These are phyloP conservation scores for Davidsoniella neocaledoniae DNA, from an alignment of 2,329 filamentous ascomycete genomes.

Conservation along the genomic window DNA sequence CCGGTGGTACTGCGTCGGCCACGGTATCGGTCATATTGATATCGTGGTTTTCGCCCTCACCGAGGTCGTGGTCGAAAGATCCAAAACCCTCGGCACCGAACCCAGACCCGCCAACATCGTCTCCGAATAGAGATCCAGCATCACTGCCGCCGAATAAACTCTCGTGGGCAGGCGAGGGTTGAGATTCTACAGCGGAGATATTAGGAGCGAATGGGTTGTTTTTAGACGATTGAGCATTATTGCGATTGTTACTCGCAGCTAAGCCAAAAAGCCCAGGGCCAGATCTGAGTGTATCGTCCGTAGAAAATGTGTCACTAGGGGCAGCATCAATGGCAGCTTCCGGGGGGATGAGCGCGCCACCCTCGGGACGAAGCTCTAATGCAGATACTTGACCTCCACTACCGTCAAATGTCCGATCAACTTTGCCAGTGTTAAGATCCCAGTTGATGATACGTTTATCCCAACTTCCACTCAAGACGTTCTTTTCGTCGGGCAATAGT, in stretches of 20 bases:
- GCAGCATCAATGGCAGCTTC: slow-evolving; percentile 29
- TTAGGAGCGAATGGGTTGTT: slow-evolving; percentile 8
- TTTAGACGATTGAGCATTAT: not conserved
- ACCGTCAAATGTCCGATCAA: slow-evolving; percentile 59
- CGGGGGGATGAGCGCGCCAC: slow-evolving; percentile 56
- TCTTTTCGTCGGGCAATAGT: slow-evolving; percentile 69
- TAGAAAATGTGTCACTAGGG: slow-evolving; percentile 51
- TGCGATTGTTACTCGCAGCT: slow-evolving; percentile 16
- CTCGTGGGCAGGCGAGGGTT: slow-evolving; percentile 54
- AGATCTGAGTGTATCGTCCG: slow-evolving; percentile 35
- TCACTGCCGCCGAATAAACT: slow-evolving; percentile 72
- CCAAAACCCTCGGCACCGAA: slow-evolving; percentile 46
- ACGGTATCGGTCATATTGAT: not conserved
- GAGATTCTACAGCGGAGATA: slow-evolving; percentile 21
- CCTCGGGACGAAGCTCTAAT: slow-evolving; percentile 69
- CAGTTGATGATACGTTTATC: slow-evolving; percentile 89
- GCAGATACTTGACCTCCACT: slow-evolving; percentile 73
- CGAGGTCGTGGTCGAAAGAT: slow-evolving; percentile 19
- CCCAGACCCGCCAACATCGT: slow-evolving; percentile 32
- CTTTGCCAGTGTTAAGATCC: slow-evolving; percentile 77
- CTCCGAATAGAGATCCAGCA: slow-evolving; percentile 75
- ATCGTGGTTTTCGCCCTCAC: slow-evolving; percentile 48
- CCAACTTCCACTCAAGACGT: slow-evolving; percentile 85
- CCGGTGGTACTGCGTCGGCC: too few species aligned
- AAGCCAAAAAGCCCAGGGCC: slow-evolving; percentile 16